Percentiles rank a stretch among this genome's conserved stretches.
phyloP scores from a whole-genome alignment of 306 rosid genomes.

The Vigna hirtella region DNA sequence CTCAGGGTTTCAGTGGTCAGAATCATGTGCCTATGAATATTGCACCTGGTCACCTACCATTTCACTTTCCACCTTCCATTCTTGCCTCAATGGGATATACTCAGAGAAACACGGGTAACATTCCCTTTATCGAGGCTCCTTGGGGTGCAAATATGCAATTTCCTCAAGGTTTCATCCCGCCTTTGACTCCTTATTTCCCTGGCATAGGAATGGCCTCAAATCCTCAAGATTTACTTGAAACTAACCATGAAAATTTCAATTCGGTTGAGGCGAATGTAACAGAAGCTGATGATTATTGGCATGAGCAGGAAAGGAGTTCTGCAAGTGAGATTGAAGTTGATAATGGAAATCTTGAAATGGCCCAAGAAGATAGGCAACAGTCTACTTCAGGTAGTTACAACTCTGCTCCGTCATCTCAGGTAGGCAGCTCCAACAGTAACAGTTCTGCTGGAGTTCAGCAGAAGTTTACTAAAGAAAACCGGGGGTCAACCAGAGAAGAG shows the following conservation, averaged over 20 bases:
- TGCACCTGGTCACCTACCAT: conserved; percentile 76
- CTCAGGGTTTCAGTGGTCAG: conserved; percentile 76
- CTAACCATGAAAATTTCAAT: conserved; percentile 67
- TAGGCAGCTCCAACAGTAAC: conserved; percentile 56
- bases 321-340: conserved; percentile 71
- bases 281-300: conserved; percentile 87
- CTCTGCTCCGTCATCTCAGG: conserved; percentile 54
- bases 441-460: conserved; percentile 58
- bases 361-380: conserved; percentile 77
- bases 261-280: conserved; percentile 60
- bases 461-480: conserved; percentile 67
- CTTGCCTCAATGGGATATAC: conserved; percentile 83
- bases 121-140: conserved; percentile 79
- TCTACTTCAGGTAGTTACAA: conserved; percentile 80
- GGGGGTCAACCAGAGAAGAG: conserved; percentile 58
- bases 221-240: conserved; percentile 66
- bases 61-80: conserved; percentile 73
- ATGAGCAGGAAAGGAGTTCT: conserved; percentile 83
- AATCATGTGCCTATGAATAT: conserved; percentile 77
- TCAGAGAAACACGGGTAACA: conserved; percentile 76
- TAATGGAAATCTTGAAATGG: conserved; percentile 77
- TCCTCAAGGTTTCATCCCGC: conserved; percentile 79
- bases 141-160: conserved; percentile 88
- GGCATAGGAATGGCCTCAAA: conserved; percentile 65
- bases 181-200: conserved; percentile 75